Evolutionary conservation across 1,284 basidiomycete genomes (phyloP), one percentile per base, ranked within the genome.

Genomic region (Heterobasidion occidentale): DNA sequence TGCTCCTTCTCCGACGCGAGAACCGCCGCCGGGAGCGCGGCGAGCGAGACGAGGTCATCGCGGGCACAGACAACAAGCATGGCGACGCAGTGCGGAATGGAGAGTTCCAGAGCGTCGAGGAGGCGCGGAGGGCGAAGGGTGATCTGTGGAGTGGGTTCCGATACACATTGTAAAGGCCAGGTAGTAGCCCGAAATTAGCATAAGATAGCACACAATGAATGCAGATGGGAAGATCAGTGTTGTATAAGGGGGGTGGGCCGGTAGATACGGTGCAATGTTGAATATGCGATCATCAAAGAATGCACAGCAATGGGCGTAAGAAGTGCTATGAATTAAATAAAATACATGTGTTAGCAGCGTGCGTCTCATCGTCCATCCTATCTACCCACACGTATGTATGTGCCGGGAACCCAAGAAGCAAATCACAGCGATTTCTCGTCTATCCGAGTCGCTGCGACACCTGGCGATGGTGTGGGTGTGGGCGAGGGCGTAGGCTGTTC

Each of bases 1-100:
- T 77, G 53, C 61, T 78, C 62, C 64, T 78, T 36, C 70, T 90
- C 49, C 76, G 72, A 45, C 68, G 70, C 27, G 86, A 90, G 66
- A 91, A 91, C 60, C 75, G 73, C 2, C 71, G 72, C 46, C 76
- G 86, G 9, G 83, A 83, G 5, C 72, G 79, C 14, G 88, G 88
- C 5, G 80, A 83, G 59, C 75, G 84, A 11, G 78, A 86, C 61
- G 88, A 91, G 61, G 74, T 83, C 51, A 88, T 92, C 60, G 46
- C 46, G 46, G 46, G 46, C 17, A 20, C 19, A 19, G 66, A 70
- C 33, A 67, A 66, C 57, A 64, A 67, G 54, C 36, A 52, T 15
- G 67, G 66, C 9, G 38, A 61, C 14, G 15, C 17, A 6, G 27
- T 46, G 57, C 64, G 64, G 57, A 77, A 77, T 56, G 75, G 76